Evolutionary conservation across 345 rosid genomes (phyloP).

Genomic region (Heritiera littoralis): DNA sequence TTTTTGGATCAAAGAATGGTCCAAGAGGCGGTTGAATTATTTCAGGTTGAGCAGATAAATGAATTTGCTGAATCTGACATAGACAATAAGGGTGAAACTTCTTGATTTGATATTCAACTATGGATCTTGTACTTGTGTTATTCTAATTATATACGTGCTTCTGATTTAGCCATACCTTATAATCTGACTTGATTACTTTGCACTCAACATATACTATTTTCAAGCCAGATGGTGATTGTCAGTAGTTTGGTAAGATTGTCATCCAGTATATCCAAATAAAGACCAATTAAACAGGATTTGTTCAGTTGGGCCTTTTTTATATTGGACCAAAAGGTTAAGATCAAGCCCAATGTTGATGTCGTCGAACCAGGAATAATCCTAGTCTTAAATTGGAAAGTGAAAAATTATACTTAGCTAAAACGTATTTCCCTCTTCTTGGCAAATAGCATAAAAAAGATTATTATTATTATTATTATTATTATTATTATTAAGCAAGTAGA

Average conservation of each 20-base stretch:
- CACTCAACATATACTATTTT: neutral
- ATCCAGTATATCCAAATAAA: too few relatives aligned
- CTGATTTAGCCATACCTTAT: neutral
- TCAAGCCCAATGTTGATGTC: neutral
- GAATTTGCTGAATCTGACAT: constrained; percentile 28
- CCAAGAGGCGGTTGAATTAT: constrained; percentile 34
- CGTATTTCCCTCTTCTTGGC: too few relatives aligned
- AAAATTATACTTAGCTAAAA: too few relatives aligned
- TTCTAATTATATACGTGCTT: neutral
- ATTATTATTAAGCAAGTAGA: neutral
- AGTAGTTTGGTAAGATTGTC: neutral
- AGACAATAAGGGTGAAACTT: constrained; percentile 11
- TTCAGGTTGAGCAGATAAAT: constrained; percentile 25
- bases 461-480: neutral
- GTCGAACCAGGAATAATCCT: neutral
- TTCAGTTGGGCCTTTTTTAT: too few relatives aligned
- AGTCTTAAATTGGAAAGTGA: too few relatives aligned
- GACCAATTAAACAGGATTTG: neutral
- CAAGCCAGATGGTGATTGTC: too few relatives aligned
- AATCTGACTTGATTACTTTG: neutral
- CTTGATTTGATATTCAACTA: constrained; percentile 8
- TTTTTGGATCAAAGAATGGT: constrained; percentile 43
- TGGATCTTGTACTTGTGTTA: neutral
- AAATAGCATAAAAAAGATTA: neutral
- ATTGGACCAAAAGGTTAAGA: neutral